These are phyloP conservation scores for Dryas drummondii DNA, from an alignment of 306 rosid species.

Conservation along the genomic window DNA sequence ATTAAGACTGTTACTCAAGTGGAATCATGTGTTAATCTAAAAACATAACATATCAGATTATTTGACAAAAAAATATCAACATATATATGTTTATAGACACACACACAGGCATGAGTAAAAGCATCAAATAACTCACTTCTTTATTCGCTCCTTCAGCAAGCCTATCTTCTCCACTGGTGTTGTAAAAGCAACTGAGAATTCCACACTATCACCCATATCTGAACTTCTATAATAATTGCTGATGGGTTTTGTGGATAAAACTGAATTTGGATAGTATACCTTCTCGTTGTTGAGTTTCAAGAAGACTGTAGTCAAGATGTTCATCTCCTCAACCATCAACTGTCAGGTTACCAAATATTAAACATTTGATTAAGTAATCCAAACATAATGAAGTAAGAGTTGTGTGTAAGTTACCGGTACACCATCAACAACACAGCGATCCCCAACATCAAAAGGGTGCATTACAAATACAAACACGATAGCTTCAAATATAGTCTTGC, in stretches of 20 bases:
- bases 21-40: neutral
- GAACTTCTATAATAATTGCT: conserved; percentile 89
- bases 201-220: conserved; percentile 65
- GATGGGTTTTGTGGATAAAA: conserved; percentile 77
- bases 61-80: neutral
- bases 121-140: conserved; percentile 43
- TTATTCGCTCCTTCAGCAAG: conserved; percentile 50
- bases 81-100: neutral
- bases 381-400: neutral
- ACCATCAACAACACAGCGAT: conserved; percentile 82
- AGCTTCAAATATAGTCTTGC: conserved; percentile 86
- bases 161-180: conserved; percentile 77
- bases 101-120: neutral
- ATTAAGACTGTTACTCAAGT: neutral
- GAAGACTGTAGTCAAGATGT: conserved; percentile 83
- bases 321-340: conserved; percentile 96
- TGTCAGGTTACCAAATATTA: conserved; percentile 31
- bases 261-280: conserved; percentile 84
- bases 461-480: conserved; percentile 84
- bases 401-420: conserved; percentile 53
- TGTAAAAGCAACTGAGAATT: conserved; percentile 62
- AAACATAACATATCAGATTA: neutral
- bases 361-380: conserved; percentile 14
- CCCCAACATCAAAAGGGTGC: conserved; percentile 99
- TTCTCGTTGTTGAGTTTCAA: conserved; percentile 79